A percentile compares a stretch with the other conserved stretches of the same genome.
Conservation (phyloP, 805 yeast species). For the Priceomyces haplophilus region DNA sequence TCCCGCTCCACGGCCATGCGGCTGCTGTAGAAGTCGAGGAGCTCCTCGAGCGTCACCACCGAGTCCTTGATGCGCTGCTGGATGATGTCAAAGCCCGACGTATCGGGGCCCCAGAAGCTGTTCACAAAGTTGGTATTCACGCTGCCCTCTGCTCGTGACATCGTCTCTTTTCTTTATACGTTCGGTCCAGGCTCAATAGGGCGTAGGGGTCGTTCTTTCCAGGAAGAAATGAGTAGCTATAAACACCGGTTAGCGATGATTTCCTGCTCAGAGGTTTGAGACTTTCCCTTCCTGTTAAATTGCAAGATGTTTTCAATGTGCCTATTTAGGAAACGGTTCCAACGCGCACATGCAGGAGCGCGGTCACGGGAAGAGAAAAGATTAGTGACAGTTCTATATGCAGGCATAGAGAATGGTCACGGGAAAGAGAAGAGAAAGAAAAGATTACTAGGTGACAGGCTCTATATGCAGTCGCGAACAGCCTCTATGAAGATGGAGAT, state of each 20-base stretch:
- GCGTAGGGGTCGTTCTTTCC: too few species aligned
- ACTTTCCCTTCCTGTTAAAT: slow-evolving; percentile 1
- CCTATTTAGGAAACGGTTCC: slow-evolving; percentile 13
- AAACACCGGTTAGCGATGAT: not conserved
- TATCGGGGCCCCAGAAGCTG: slow-evolving; percentile 59
- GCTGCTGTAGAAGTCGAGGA: slow-evolving; percentile 34
- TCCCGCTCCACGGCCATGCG: slow-evolving; percentile 69
- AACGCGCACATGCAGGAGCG: too few species aligned
- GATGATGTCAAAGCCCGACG: slow-evolving; percentile 55
- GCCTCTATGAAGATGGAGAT: too few species aligned
- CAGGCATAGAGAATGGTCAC: too few species aligned
- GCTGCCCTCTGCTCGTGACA: slow-evolving; percentile 6
- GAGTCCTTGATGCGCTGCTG: slow-evolving; percentile 58
- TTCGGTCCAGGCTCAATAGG: too few species aligned
- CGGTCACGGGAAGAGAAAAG: too few species aligned
- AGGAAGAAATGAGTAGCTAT: too few species aligned
- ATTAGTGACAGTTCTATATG: too few species aligned
- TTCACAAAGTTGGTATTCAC: slow-evolving; percentile 35
- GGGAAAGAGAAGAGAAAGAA: too few species aligned
- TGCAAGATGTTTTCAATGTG: slow-evolving; percentile 10
- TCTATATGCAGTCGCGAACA: too few species aligned
- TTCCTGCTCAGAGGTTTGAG: not conserved
- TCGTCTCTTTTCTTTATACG: not conserved
- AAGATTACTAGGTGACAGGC: too few species aligned
- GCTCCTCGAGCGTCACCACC: slow-evolving; percentile 46